Conservation (phyloP, 805 yeast species). For the Saccharomycopsis sp. region DNA sequence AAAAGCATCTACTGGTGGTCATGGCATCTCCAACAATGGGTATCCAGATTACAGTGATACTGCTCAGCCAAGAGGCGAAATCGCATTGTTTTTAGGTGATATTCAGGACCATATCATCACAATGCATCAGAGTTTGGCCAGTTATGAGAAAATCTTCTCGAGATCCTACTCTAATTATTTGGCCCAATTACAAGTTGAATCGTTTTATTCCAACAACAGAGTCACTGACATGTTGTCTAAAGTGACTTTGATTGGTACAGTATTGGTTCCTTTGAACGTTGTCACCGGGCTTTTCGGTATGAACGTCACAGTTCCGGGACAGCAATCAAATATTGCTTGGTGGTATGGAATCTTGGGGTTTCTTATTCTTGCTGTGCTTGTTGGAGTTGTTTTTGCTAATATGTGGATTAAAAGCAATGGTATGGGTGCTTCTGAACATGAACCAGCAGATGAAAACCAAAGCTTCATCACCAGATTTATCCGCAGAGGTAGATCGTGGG, state of each 20-base stretch:
- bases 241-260: conserved; percentile 85
- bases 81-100: conserved; percentile 88
- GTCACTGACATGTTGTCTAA: conserved; percentile 84
- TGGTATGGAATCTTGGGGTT: conserved; percentile 62
- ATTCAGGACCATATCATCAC: conserved; percentile 96
- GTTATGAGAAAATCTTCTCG: conserved; percentile 89
- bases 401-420: conserved; percentile 34
- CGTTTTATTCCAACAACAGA: conserved; percentile 76
- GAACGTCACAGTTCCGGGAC: conserved; percentile 88
- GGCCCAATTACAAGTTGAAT: conserved; percentile 91
- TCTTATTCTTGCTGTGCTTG: conserved; percentile 35
- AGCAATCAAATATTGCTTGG: conserved; percentile 45
- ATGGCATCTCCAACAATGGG: background rate
- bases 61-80: conserved; percentile 78
- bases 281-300: conserved; percentile 92
- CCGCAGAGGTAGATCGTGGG: background rate
- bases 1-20: background rate
- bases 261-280: conserved; percentile 82
- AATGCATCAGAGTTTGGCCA: conserved; percentile 84
- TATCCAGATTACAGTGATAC: background rate
- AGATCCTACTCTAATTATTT: conserved; percentile 88
- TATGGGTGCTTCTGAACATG: conserved; percentile 17
- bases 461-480: background rate
- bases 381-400: conserved; percentile 36
- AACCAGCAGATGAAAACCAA: background rate